Base-by-base conservation (phyloP, 2,329 filamentous ascomycete genomes). In the Clonostachys byssicola region DNA sequence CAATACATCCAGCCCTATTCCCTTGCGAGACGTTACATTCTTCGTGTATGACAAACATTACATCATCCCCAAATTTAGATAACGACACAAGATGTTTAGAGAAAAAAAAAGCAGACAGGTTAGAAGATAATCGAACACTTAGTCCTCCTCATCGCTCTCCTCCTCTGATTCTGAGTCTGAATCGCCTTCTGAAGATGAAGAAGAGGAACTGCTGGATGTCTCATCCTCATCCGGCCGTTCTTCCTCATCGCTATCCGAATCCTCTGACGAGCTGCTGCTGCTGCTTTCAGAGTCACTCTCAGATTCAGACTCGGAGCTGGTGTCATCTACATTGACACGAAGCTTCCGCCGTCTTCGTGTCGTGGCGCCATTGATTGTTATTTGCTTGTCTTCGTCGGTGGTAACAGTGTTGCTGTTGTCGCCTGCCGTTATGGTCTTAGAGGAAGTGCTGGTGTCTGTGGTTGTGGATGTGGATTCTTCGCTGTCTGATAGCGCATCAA, bases 401-500 rank as follows among this genome's bases (percentile, higher is more conserved):
- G 55, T 49, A 16, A 51, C 49, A 36, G 52, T 56, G 13, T 50
- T 47, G 40, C 55, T 57, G 48, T 52, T 57, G 34, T 65, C 62
- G 43, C 57, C 61, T 33, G 52, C 52, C 18, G 56, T 54, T 16
- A 61, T 49, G 20, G 62, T 64, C 34, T 54, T 55, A 36, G 62
- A 61, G 14, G 56, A 58, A 8, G 56, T 58, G 12, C 54, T 56
- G 54, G 60, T 64, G 36, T 54, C 47, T 50, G 65, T 63, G 42
- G 64, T 68, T 30, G 23, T 30, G 10, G 23, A 30, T 30, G 23
- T 30, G 10, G 23, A 30, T 46, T 73, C 69, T 18, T 71, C 74
- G 43, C 66, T 68, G 45, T 77, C 74, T 1, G 70, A 73, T n/a
- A 85, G 65, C 56, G 80, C 74, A 34, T 74, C 73, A 34, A 81